A percentile compares a stretch with the other conserved stretches of the same genome.
phyloP scores from a whole-genome alignment of 306 rosid genomes.

The Prunus armeniaca region DNA sequence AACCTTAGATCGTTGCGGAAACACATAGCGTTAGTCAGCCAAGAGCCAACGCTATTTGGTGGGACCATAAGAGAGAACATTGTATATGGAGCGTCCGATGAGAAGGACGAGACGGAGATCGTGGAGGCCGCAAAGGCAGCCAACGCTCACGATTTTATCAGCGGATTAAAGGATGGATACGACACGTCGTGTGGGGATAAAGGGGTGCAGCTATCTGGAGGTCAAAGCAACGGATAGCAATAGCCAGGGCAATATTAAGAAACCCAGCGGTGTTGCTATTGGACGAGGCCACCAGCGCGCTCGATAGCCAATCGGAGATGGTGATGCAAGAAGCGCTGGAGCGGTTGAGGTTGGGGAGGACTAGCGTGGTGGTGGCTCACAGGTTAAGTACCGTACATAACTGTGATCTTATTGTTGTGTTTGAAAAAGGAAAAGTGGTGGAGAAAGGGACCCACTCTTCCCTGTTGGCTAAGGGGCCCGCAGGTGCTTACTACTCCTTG shows the following conservation, averaged over 20 bases:
- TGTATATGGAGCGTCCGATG: constrained; percentile 28
- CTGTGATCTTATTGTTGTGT: constrained; percentile 36
- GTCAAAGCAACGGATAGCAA: constrained; percentile 60
- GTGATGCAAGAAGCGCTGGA: constrained; percentile 44
- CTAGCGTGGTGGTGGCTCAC: constrained; percentile 55
- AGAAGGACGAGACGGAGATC: constrained; percentile 34
- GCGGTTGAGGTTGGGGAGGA: constrained; percentile 42
- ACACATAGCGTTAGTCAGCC: constrained; percentile 47
- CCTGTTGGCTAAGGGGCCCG: constrained; percentile 40
- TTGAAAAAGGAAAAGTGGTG: constrained; percentile 46
- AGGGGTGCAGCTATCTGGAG: constrained; percentile 51
- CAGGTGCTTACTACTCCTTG: constrained; percentile 47
- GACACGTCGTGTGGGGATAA: constrained; percentile 43
- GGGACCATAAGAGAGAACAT: constrained; percentile 56
- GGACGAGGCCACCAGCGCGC: constrained; percentile 65
- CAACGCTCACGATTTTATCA: constrained; percentile 49
- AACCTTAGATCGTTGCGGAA: constrained; percentile 43
- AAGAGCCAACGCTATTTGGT: constrained; percentile 20
- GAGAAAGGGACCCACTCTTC: constrained; percentile 43
- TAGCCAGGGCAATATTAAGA: constrained; percentile 51
- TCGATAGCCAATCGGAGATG: constrained; percentile 44
- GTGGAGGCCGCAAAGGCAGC: constrained; percentile 47
- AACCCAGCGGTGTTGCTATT: constrained; percentile 41
- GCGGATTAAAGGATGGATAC: constrained; percentile 40
- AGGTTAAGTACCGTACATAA: constrained; percentile 50